Conservation (phyloP, 768 basidiomycete genomes). For the Lyophyllum shimeji region DNA sequence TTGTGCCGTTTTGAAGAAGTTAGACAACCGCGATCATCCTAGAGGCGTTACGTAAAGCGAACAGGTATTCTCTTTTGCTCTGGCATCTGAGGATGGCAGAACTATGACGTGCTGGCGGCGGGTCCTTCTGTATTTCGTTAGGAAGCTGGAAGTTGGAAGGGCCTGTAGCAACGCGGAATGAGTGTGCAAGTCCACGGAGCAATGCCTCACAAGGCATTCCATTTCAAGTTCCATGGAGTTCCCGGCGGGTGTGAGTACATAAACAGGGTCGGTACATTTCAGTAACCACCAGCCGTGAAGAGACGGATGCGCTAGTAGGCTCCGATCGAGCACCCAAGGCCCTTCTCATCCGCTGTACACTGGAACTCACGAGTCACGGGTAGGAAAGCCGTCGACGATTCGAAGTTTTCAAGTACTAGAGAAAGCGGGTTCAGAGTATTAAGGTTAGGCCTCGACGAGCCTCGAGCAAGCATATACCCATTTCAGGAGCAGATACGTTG, state of each 20-base stretch:
- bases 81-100: neutral
- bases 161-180: neutral
- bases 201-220: neutral
- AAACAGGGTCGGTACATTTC: neutral
- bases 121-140: neutral
- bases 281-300: conserved; percentile 7
- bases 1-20: conserved; percentile 4
- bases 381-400: neutral
- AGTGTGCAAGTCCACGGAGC: neutral
- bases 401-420: neutral
- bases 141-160: neutral
- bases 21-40: conserved; percentile 10
- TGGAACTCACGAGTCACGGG: conserved; percentile 2
- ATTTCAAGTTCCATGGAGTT: conserved; percentile 10
- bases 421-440: conserved; percentile 11
- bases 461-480: neutral
- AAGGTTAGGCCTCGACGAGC: neutral
- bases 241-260: neutral
- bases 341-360: conserved; percentile 15
- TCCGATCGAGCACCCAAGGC: conserved; percentile 12
- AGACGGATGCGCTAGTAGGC: conserved; percentile 20
- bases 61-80: neutral
- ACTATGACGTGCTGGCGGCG: conserved; percentile 1
- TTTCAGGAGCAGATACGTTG: neutral
- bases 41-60: conserved; percentile 11